Percentiles rank a stretch among this genome's conserved stretches.
phyloP scores from a whole-genome alignment of 352 stramenopile species.

The Blastocystis sp. region DNA sequence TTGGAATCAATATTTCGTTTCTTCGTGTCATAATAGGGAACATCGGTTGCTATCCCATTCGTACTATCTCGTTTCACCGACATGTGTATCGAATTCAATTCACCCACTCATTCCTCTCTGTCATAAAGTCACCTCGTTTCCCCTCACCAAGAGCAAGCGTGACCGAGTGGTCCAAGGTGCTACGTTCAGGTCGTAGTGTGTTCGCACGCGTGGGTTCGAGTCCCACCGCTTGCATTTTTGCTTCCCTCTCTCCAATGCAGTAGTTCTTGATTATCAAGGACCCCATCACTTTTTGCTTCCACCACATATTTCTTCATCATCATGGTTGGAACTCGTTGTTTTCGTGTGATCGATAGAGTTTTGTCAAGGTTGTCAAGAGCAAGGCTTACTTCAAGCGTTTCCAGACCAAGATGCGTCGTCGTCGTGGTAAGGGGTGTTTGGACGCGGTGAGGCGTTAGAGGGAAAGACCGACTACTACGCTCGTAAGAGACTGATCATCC shows the following conservation, averaged over 20 bases:
- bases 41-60: no score
- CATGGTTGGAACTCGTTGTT: slow-evolving; percentile 8
- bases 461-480: slow-evolving; percentile 98
- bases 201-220: slow-evolving; percentile 40
- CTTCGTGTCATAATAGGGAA: no score
- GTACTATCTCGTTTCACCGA: no score
- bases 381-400: slow-evolving; percentile 99
- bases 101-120: no score
- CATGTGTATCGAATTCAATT: no score
- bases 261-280: background rate
- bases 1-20: no score
- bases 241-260: background rate
- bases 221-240: background rate
- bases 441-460: slow-evolving; percentile 57
- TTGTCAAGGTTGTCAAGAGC: slow-evolving; percentile 96
- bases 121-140: no score
- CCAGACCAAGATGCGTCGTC: slow-evolving; percentile 67
- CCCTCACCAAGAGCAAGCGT: slow-evolving; percentile 3
- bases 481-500: slow-evolving; percentile 89
- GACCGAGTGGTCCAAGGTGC: slow-evolving; percentile 43
- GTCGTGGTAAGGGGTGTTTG: background rate
- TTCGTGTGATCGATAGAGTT: slow-evolving; percentile 65
- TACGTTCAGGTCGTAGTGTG: slow-evolving; percentile 49
- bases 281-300: background rate
- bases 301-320: background rate